Percentiles rank a stretch among this genome's conserved stretches.
These are phyloP conservation scores for Boletus vinaceobasis DNA, from an alignment of 768 basidiomycete species.

Conservation along the genomic window DNA sequence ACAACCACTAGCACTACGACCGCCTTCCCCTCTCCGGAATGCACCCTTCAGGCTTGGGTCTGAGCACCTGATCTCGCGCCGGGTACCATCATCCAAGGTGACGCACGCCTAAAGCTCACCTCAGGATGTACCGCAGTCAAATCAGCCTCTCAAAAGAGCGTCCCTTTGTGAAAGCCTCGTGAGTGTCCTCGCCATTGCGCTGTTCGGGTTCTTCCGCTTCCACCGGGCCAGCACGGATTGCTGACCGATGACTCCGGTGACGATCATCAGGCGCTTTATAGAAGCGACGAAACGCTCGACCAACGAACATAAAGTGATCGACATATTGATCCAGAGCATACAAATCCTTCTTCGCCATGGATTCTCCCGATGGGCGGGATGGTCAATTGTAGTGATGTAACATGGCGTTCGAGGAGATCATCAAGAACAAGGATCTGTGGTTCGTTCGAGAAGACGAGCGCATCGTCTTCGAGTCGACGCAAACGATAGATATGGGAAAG, in stretches of 20 bases:
- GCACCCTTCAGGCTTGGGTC: background rate
- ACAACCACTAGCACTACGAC: background rate
- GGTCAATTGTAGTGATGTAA: background rate
- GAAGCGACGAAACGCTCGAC: background rate
- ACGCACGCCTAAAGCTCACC: background rate
- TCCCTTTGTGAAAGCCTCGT: conserved; percentile 1
- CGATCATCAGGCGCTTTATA: conserved; percentile 2
- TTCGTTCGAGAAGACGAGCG: conserved; percentile 11
- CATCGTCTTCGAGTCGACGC: conserved; percentile 11
- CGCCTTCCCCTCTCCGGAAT: too few species aligned
- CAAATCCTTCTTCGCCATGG: background rate
- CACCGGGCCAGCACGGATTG: background rate
- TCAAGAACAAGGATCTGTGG: conserved; percentile 8
- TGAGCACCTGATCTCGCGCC: too few species aligned
- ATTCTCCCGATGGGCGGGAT: background rate
- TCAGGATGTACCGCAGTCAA: background rate
- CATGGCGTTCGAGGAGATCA: background rate
- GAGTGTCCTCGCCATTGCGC: background rate
- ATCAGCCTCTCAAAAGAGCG: conserved; percentile 1
- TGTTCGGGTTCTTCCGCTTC: background rate
- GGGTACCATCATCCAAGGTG: background rate
- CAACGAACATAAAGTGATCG: background rate
- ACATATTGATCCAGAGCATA: background rate
- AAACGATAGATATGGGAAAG: background rate
- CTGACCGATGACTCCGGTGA: background rate